Evolutionary conservation across 2,329 filamentous ascomycete species (phyloP).

Genomic region (Aspergillus aculeatinus): DNA sequence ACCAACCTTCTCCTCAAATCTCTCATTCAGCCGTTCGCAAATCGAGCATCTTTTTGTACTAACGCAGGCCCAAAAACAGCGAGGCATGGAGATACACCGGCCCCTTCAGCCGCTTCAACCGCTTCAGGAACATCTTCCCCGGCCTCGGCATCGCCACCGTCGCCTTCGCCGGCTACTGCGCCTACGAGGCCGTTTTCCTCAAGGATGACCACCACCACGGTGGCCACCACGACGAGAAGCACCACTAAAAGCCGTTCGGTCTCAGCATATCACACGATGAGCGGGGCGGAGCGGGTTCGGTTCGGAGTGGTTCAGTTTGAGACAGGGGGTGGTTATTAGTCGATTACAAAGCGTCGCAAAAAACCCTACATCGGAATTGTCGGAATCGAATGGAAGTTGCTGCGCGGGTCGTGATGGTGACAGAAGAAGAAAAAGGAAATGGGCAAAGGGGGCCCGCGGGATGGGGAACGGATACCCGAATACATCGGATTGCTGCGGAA

Average conservation of each 20-base stretch:
- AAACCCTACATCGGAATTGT: too few relatives aligned
- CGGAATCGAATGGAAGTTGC: too few relatives aligned
- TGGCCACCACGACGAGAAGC: conserved; percentile 50
- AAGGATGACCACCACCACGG: conserved; percentile 59
- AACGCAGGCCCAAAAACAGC: conserved; percentile 51
- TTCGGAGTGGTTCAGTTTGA: too few relatives aligned
- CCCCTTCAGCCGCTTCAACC: conserved; percentile 82
- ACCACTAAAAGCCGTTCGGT: conserved; percentile 49
- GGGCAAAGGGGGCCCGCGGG: too few relatives aligned
- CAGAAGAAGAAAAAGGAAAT: too few relatives aligned
- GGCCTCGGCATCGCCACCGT: conserved; percentile 90
- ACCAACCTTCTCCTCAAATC: background rate
- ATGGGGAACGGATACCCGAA: too few relatives aligned
- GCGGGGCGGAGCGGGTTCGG: too few relatives aligned
- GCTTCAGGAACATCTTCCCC: conserved; percentile 82
- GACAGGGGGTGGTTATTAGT: too few relatives aligned
- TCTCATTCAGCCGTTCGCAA: background rate
- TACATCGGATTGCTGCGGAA: too few relatives aligned
- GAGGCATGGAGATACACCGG: conserved; percentile 95
- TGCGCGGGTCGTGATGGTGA: too few relatives aligned
- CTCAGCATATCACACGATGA: too few relatives aligned
- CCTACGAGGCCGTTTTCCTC: conserved; percentile 84
- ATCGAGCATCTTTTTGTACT: background rate
- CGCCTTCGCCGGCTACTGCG: conserved; percentile 85
- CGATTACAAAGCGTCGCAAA: too few relatives aligned